phyloP scores from a whole-genome alignment of 2,329 filamentous ascomycete species.

The Cytospora schulzeri region DNA sequence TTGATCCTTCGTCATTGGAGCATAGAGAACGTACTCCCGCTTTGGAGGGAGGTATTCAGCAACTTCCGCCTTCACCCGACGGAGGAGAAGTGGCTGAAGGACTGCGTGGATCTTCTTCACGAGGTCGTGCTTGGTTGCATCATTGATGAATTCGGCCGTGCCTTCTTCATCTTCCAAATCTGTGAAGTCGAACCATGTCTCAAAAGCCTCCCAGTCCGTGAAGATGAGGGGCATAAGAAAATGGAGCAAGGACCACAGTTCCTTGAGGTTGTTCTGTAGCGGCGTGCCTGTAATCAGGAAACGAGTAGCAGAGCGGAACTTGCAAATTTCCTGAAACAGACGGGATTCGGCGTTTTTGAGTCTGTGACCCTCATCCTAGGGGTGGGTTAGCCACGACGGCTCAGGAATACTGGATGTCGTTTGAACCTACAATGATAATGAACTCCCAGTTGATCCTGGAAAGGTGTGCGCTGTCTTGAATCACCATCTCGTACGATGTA shows the following conservation, averaged over 20 bases:
- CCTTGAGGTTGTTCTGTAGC: slow-evolving; percentile 91
- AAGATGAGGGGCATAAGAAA: slow-evolving; percentile 93
- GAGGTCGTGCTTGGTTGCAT: slow-evolving; percentile 74
- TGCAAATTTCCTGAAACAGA: slow-evolving; percentile 83
- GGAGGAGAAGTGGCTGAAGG: slow-evolving; percentile 84
- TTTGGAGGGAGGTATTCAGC: slow-evolving; percentile 92
- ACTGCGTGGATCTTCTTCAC: slow-evolving; percentile 91
- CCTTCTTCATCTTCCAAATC: slow-evolving; percentile 82
- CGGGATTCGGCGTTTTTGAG: slow-evolving; percentile 97
- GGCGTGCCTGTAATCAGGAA: slow-evolving; percentile 94
- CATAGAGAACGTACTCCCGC: slow-evolving; percentile 92
- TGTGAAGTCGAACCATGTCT: slow-evolving; percentile 96
- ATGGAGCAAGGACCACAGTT: slow-evolving; percentile 92
- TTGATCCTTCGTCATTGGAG: slow-evolving; percentile 87
- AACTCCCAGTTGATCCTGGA: slow-evolving; percentile 92
- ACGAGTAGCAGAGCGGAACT: slow-evolving; percentile 86
- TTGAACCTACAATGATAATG: slow-evolving; percentile 79
- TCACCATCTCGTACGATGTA: slow-evolving; percentile 94
- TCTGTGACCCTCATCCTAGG: slow-evolving; percentile 87
- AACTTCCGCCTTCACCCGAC: slow-evolving; percentile 90
- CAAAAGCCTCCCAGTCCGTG: slow-evolving; percentile 88
- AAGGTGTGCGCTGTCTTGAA: slow-evolving; percentile 82
- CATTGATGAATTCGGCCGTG: slow-evolving; percentile 76
- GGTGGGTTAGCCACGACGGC: slow-evolving; percentile 26
- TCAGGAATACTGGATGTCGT: no score